Evolutionary conservation across 2,329 filamentous ascomycete genomes (phyloP).

Genomic region (Pseudocercospora fijiensis): DNA sequence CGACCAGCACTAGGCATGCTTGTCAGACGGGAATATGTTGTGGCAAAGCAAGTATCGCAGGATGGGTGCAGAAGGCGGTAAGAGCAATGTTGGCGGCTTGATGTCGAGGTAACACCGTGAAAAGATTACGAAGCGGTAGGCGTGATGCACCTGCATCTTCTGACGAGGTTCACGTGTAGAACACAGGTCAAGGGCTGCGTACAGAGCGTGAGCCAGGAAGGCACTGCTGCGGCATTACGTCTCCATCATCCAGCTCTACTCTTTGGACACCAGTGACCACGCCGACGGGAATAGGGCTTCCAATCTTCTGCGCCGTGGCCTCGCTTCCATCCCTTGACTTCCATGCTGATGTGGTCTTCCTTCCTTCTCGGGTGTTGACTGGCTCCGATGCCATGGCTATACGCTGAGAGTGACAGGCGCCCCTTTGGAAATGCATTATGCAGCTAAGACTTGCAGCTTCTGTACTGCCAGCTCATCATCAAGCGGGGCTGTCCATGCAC

Average conservation of each 20-base stretch:
- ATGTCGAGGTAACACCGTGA: neutral
- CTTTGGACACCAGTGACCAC: neutral
- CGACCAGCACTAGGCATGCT: neutral
- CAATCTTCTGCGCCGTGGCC: neutral
- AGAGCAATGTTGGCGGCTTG: neutral
- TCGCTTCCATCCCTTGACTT: neutral
- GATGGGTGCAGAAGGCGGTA: neutral
- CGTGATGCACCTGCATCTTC: neutral
- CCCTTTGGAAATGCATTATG: neutral
- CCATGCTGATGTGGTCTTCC: neutral
- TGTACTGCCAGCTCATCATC: slow-evolving; percentile 5
- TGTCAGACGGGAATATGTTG: neutral
- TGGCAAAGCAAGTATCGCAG: neutral
- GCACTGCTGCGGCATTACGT: neutral
- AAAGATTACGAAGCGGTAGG: neutral
- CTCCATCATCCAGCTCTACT: neutral
- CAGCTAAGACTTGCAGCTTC: slow-evolving; percentile 3
- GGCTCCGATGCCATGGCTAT: neutral
- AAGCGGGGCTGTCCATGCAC: neutral
- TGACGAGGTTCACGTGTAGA: neutral
- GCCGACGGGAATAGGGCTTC: neutral
- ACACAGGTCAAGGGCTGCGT: neutral
- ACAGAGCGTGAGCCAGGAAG: neutral
- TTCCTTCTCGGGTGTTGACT: neutral
- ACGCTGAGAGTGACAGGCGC: neutral